A percentile compares a stretch with the other conserved stretches of the same genome.
Evolutionary conservation across 768 basidiomycete species (phyloP).

Genomic region (Mycena metata): DNA sequence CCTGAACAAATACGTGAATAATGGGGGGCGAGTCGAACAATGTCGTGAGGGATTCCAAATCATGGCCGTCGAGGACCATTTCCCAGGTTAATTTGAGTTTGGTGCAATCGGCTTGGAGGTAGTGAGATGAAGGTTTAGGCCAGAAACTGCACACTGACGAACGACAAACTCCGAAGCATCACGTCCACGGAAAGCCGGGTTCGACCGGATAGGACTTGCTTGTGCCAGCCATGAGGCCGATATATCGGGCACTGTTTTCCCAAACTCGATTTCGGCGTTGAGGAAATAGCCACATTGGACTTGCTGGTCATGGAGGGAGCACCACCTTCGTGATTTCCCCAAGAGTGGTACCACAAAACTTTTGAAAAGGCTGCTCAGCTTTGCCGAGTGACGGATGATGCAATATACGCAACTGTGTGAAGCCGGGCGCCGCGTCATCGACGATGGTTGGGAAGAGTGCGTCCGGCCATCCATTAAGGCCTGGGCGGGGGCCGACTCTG

Average conservation of each 20-base stretch:
- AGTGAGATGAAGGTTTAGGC: background rate
- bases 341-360: background rate
- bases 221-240: background rate
- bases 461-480: background rate
- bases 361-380: too few relatives aligned
- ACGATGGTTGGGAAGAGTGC: background rate
- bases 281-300: background rate
- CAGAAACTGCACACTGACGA: too few relatives aligned
- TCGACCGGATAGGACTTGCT: background rate
- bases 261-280: background rate
- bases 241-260: background rate
- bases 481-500: too few relatives aligned
- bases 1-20: slow-evolving; percentile 11
- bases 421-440: background rate
- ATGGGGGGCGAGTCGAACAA: background rate
- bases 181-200: background rate
- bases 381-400: too few relatives aligned
- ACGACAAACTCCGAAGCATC: too few relatives aligned
- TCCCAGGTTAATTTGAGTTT: background rate
- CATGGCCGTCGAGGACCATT: background rate
- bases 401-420: too few relatives aligned
- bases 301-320: background rate
- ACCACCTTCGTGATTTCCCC: background rate
- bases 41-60: background rate
- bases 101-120: background rate